Evolutionary conservation across 139 green algal species (phyloP).

Genomic region (Picochlorum costavermella): DNA sequence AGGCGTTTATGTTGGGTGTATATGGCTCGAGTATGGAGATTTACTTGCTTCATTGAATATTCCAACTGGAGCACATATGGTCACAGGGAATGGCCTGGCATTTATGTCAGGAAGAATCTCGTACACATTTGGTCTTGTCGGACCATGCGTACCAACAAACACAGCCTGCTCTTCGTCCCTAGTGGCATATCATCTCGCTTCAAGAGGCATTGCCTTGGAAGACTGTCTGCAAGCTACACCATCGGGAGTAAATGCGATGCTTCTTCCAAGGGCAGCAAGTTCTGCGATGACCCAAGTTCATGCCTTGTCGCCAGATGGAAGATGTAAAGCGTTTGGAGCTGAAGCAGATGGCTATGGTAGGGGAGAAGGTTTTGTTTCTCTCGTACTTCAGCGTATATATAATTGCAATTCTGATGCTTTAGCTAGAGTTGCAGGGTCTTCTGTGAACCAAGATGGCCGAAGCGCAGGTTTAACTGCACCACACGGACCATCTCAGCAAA

Average conservation of each 20-base stretch:
- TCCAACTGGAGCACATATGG: constrained; percentile 53
- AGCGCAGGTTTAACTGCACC: constrained; percentile 76
- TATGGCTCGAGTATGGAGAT: constrained; percentile 62
- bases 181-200: constrained; percentile 66
- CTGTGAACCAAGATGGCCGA: constrained; percentile 85
- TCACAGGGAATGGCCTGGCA: constrained; percentile 54
- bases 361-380: constrained; percentile 59
- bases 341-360: constrained; percentile 77
- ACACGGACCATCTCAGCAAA: constrained; percentile 66
- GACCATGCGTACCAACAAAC: constrained; percentile 72
- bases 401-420: constrained; percentile 2
- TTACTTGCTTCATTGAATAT: constrained; percentile 38
- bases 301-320: constrained; percentile 49
- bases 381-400: constrained; percentile 36
- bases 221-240: constrained; percentile 36
- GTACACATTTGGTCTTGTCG: constrained; percentile 68
- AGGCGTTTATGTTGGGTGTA: constrained; percentile 62
- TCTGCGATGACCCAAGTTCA: constrained; percentile 57
- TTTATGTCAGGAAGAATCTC: constrained; percentile 72
- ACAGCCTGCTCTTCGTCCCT: constrained; percentile 76
- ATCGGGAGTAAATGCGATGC: constrained; percentile 61
- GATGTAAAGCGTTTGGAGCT: constrained; percentile 76
- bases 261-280: constrained; percentile 49
- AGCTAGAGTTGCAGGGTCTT: constrained; percentile 44
- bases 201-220: constrained; percentile 20